A percentile compares a stretch with the other conserved stretches of the same genome.
Evolutionary conservation across 192 early-diverging fungal genomes (phyloP).

Genomic region (Coemansia sp.): DNA sequence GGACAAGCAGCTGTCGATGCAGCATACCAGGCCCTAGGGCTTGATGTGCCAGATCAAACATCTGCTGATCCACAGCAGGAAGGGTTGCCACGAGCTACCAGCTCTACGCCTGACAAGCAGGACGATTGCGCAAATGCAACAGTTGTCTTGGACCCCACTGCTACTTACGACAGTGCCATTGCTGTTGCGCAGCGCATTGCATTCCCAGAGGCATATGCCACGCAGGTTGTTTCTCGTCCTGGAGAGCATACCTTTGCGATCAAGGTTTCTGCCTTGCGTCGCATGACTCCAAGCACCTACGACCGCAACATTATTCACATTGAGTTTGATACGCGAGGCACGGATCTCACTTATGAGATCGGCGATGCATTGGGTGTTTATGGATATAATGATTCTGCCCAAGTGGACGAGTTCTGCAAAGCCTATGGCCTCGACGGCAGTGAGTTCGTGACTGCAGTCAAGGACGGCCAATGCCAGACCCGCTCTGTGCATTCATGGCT

Average conservation of each 20-base stretch:
- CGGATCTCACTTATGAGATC: slow-evolving; percentile 84
- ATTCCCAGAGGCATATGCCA: slow-evolving; percentile 45
- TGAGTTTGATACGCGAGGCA: slow-evolving; percentile 83
- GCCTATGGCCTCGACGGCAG: slow-evolving; percentile 71
- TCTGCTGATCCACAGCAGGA: not conserved
- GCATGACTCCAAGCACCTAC: slow-evolving; percentile 85
- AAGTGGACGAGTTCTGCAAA: slow-evolving; percentile 73
- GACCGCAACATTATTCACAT: slow-evolving; percentile 98
- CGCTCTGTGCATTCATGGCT: slow-evolving; percentile 79
- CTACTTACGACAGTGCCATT: slow-evolving; percentile 3
- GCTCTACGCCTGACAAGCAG: not conserved
- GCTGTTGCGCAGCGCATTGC: slow-evolving; percentile 38
- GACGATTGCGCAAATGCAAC: not conserved
- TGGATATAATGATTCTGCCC: slow-evolving; percentile 77
- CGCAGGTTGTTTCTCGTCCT: slow-evolving; percentile 18
- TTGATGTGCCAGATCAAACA: slow-evolving; percentile 1
- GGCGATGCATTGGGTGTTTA: slow-evolving; percentile 94
- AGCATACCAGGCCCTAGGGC: slow-evolving; percentile 21
- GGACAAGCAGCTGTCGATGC: not conserved
- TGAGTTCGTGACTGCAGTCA: slow-evolving; percentile 64
- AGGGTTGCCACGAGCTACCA: not conserved
- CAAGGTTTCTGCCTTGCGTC: slow-evolving; percentile 44
- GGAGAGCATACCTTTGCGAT: slow-evolving; percentile 36
- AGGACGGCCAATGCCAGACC: slow-evolving; percentile 64
- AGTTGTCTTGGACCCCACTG: not conserved